phyloP scores from a whole-genome alignment of 2,329 filamentous ascomycete species.

The Clonostachys byssicola region DNA sequence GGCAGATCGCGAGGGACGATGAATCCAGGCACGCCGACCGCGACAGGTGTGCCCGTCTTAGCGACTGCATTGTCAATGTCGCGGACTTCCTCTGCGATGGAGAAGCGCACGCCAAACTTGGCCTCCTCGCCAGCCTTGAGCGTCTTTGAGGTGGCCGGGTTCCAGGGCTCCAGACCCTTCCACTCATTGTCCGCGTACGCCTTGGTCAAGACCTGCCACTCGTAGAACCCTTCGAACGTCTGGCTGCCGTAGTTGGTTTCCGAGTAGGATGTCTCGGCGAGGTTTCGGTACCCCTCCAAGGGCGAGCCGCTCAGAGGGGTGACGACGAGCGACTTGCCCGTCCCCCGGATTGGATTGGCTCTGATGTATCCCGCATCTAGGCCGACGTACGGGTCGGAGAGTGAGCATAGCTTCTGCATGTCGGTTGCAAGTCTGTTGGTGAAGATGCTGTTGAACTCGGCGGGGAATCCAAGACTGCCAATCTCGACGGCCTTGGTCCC shows the following conservation, averaged over 20 bases:
- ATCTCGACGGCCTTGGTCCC: constrained; percentile 38
- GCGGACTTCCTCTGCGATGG: constrained; percentile 36
- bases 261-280: constrained; percentile 36
- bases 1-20: constrained; percentile 42
- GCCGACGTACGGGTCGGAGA: constrained; percentile 57
- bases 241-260: constrained; percentile 43
- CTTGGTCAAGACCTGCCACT: constrained; percentile 51
- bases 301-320: constrained; percentile 45
- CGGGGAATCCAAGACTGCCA: constrained; percentile 52
- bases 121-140: constrained; percentile 38
- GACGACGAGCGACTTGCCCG: constrained; percentile 47
- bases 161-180: constrained; percentile 47
- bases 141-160: constrained; percentile 39
- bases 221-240: constrained; percentile 56
- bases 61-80: constrained; percentile 41
- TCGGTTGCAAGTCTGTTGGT: constrained; percentile 40
- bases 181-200: constrained; percentile 55
- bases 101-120: constrained; percentile 47
- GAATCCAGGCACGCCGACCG: constrained; percentile 50
- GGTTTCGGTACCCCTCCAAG: constrained; percentile 51
- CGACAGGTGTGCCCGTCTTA: constrained; percentile 37
- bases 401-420: constrained; percentile 44
- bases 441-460: constrained; percentile 61
- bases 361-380: constrained; percentile 54
- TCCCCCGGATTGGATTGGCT: constrained; percentile 45